phyloP scores from a whole-genome alignment of 805 yeast genomes.

The Ogataea zsoltii region DNA sequence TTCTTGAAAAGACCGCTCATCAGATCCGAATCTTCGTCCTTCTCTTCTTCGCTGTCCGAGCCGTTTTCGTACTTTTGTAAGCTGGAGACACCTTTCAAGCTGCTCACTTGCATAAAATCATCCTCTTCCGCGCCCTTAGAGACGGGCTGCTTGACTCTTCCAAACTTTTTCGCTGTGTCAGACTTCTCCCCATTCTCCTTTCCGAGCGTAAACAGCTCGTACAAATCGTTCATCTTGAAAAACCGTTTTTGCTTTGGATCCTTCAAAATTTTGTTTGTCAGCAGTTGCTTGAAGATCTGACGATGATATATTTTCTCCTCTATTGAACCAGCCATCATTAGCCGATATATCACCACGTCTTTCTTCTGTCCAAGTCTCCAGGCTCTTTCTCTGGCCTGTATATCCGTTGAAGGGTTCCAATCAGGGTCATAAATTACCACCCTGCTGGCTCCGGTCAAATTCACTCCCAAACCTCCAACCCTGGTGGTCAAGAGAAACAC shows the following conservation, averaged over 20 bases:
- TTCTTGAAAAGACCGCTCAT: conserved; percentile 70
- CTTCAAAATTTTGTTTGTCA: conserved; percentile 89
- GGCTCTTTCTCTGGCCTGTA: conserved; percentile 95
- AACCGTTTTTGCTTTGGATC: conserved; percentile 95
- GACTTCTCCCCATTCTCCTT: conserved; percentile 68
- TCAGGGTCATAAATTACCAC: conserved; percentile 96
- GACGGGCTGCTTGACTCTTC: conserved; percentile 33
- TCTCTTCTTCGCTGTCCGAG: conserved; percentile 40
- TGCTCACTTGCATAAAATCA: conserved; percentile 65
- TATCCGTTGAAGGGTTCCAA: conserved; percentile 98
- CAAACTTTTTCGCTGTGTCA: conserved; percentile 66
- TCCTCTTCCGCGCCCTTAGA: conserved; percentile 40
- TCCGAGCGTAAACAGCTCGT: conserved; percentile 84
- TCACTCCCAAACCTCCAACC: conserved; percentile 95
- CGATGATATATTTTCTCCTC: conserved; percentile 97
- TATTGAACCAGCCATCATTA: conserved; percentile 93
- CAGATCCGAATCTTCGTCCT: conserved; percentile 57
- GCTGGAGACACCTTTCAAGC: conserved; percentile 70
- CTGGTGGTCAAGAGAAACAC: conserved; percentile 87
- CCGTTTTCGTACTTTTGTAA: conserved; percentile 63
- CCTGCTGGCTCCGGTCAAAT: conserved; percentile 91
- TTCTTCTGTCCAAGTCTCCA: conserved; percentile 96
- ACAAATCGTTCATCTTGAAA: conserved; percentile 88
- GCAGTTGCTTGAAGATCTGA: conserved; percentile 91
- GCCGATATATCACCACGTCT: conserved; percentile 85